These are phyloP conservation scores for Epichloe sp. DNA, from an alignment of 2,329 filamentous ascomycete genomes.

Conservation along the genomic window DNA sequence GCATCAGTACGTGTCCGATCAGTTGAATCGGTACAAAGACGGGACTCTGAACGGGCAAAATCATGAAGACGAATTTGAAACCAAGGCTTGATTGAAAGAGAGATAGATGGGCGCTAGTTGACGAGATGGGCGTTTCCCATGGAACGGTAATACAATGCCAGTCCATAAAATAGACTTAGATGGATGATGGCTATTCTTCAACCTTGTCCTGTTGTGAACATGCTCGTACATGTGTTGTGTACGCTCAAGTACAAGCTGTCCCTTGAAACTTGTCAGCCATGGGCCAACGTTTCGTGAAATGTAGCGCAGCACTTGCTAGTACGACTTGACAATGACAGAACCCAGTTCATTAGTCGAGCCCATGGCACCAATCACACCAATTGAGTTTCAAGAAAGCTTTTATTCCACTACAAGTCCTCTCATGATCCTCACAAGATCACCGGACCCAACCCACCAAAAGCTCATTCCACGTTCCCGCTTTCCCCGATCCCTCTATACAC, in stretches of 20 bases:
- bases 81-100: slow-evolving; percentile 17
- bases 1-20: slow-evolving; percentile 68
- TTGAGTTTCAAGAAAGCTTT: not conserved
- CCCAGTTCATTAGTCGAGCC: too few relatives aligned
- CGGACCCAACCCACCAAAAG: too few relatives aligned
- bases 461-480: too few relatives aligned
- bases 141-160: not conserved
- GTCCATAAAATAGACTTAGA: not conserved
- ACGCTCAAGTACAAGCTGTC: too few relatives aligned
- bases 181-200: not conserved
- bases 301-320: too few relatives aligned
- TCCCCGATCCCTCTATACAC: too few relatives aligned
- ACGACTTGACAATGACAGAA: too few relatives aligned
- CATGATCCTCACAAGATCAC: not conserved
- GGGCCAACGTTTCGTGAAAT: too few relatives aligned
- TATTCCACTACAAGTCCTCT: not conserved
- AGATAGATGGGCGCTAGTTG: not conserved
- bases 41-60: slow-evolving; percentile 14
- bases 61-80: slow-evolving; percentile 35
- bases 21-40: slow-evolving; percentile 55
- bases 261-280: too few relatives aligned
- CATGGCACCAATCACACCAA: not conserved
- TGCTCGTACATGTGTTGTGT: too few relatives aligned
- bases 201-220: too few relatives aligned
- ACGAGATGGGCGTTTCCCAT: not conserved